Evolutionary conservation across 2,329 filamentous ascomycete genomes (phyloP), one percentile per base, ranked within the genome.

Genomic region (Fusarium tuaranense): DNA sequence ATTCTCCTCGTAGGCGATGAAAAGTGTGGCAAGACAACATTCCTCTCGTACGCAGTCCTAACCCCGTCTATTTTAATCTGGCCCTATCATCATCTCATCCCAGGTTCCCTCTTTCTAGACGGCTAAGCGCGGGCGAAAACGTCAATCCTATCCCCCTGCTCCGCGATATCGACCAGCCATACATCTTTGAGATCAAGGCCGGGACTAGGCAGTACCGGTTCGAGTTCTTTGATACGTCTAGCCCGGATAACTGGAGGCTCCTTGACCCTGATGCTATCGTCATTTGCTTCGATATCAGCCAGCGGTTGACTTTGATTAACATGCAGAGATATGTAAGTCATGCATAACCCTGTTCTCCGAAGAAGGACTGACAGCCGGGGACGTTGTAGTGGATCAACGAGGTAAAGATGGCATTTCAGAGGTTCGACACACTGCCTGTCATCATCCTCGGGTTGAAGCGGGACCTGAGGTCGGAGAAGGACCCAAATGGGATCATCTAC

Each of bases 281-380:
- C 32, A 81, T 92, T 68, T 92, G 90, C 81, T 92, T 89, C 77
- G 90, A 91, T 77, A 90, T 92, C 76, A 89, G 87, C 80, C 87
- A 88, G 71, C 85, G 90, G 48, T 78, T 88, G 51, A 90, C 86
- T 75, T 85, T 92, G 63, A 86, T 90, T 75, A 89, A 91, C 77
- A 85, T 91, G 83, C 86, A 89, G 78, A 83, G 86, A 81, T 82
- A 87, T 77, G 90, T 91, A 69, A 72, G 88, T 84, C 20, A 34
- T 25, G 44, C 34, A 32, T 14, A n/a, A 27, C 63, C 32, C 18
- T 63, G 27, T 60, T 57, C 69, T 12, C 62, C 53, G 41, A 60
- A 63, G 51, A 12, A 18, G 16, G 30, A 38, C 36, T 63, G 32
- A 62, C 8, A 41, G 18, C 36, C 41, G 39, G 63, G 39, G 13